Base-by-base conservation (phyloP, 2,329 filamentous ascomycete species). In the Escovopsis sp. region DNA sequence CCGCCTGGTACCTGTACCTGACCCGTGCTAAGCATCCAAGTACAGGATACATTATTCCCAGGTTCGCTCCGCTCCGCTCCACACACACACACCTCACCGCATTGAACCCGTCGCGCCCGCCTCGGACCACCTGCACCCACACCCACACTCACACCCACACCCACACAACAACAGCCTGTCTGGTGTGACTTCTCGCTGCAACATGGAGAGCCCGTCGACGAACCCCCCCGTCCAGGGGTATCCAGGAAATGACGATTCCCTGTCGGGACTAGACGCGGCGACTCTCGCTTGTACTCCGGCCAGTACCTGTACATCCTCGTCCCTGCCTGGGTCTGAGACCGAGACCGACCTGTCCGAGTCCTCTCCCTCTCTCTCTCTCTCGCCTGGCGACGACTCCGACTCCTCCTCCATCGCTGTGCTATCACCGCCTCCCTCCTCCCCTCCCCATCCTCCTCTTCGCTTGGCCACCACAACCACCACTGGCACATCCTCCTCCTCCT, bases 211-310 rank as follows among this genome's bases (percentile, higher is more conserved):
- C 44, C 41, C 42, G 38, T 34, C 38, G 18, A 42, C 35, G 26
- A 43, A 34, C 44, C 44, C 15, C 15, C 15, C 44, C 42, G 42
- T 41, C 41, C 41, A 46, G 44, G 44, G 44, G 44, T 39, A 44
- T 44, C 30, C 42, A 35, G 33, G 33, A 35, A 35, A 35, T 35
- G 33, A 35, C 18, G 12, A 35, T n/a, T 35, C 33, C 18, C 33
- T n/a, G 33, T 35, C 18, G 33, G 33, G n/a, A 23, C 36, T 38
- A 38, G 18, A 38, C 19, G 12, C 36, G 18, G 12, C 15, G 18
- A 38, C 36, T 12, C 15, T 15, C 15, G 15, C 15, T 15, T 15
- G 15, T 15, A 15, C 6, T 33, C 19, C 8, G 12, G 19, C 9
- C 26, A 33, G 23, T 30, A 39, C 38, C n/a, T 30, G 23, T 30